phyloP scores from a whole-genome alignment of 2,329 filamentous ascomycete genomes.

The Dothiorella sarmentorum region DNA sequence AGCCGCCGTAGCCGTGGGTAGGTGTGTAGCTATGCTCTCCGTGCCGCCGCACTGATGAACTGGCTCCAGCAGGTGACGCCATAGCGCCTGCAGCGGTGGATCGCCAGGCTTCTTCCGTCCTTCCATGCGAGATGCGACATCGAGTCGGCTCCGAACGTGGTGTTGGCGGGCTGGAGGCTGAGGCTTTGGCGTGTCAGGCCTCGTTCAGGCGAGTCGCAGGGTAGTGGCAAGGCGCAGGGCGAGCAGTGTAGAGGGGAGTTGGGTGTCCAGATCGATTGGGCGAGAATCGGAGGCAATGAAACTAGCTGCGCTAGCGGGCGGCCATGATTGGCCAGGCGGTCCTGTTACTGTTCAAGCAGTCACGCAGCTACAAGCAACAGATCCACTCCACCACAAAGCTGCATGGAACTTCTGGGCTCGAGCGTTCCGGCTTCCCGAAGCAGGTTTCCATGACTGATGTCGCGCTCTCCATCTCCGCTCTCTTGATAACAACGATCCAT shows the following conservation, averaged over 20 bases:
- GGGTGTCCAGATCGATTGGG: neutral
- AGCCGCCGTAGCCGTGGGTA: too few species aligned
- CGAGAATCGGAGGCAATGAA: constrained; percentile 1
- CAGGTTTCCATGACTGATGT: neutral
- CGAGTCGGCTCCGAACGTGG: neutral
- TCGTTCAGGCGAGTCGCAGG: neutral
- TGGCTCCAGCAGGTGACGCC: neutral
- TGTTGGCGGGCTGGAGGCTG: neutral
- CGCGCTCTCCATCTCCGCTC: neutral
- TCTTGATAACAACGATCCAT: neutral
- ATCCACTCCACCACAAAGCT: constrained; percentile 4
- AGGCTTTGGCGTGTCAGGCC: neutral
- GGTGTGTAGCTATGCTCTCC: too few species aligned
- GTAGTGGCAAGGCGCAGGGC: neutral
- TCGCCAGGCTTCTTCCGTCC: constrained; percentile 1
- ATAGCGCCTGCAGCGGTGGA: constrained; percentile 7
- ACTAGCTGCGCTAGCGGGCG: neutral
- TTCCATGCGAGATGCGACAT: neutral
- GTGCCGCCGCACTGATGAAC: too few species aligned
- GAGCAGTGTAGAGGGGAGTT: neutral
- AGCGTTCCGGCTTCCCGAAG: constrained; percentile 7
- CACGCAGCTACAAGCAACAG: neutral
- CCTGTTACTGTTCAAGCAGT: neutral
- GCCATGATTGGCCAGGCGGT: neutral
- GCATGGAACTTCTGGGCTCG: neutral